Percentiles rank a stretch among this genome's conserved stretches.
phyloP scores from a whole-genome alignment of 768 basidiomycete species.

The Tulasnella calospora region DNA sequence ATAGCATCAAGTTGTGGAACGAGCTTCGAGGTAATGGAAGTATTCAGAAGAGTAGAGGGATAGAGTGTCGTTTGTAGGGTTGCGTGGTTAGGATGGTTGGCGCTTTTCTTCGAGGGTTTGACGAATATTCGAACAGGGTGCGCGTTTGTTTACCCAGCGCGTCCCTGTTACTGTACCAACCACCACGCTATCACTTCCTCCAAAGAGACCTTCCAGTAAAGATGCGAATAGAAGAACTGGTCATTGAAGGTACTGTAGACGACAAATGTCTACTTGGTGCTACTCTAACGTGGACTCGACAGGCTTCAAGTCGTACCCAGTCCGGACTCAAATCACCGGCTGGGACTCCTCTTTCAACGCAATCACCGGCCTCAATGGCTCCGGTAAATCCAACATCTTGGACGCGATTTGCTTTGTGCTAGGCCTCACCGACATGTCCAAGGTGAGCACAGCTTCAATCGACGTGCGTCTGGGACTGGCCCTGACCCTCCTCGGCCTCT shows the following conservation, averaged over 20 bases:
- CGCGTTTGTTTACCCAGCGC: constrained; percentile 9
- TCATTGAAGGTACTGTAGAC: constrained; percentile 67
- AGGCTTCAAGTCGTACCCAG: constrained; percentile 99
- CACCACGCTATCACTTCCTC: background rate
- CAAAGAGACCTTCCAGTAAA: background rate
- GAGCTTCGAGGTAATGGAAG: too few species aligned
- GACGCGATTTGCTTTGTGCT: constrained; percentile 99
- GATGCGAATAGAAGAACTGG: constrained; percentile 93
- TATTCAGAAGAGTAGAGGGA: too few species aligned
- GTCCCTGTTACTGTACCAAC: background rate
- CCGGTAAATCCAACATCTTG: constrained; percentile 97
- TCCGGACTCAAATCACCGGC: constrained; percentile 89
- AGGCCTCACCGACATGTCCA: constrained; percentile 95
- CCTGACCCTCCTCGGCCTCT: background rate
- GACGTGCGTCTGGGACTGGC: background rate
- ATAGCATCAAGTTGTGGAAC: too few species aligned
- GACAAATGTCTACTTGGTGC: background rate
- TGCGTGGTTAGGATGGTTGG: background rate
- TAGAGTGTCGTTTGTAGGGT: too few species aligned
- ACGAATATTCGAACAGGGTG: background rate
- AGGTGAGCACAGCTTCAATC: constrained; percentile 44
- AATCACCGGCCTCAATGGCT: constrained; percentile 81
- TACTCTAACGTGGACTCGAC: background rate
- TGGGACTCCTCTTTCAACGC: constrained; percentile 99
- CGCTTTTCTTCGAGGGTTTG: background rate